Evolutionary conservation across 2,329 filamentous ascomycete genomes (phyloP).

Genomic region (Fusarium aywerte): DNA sequence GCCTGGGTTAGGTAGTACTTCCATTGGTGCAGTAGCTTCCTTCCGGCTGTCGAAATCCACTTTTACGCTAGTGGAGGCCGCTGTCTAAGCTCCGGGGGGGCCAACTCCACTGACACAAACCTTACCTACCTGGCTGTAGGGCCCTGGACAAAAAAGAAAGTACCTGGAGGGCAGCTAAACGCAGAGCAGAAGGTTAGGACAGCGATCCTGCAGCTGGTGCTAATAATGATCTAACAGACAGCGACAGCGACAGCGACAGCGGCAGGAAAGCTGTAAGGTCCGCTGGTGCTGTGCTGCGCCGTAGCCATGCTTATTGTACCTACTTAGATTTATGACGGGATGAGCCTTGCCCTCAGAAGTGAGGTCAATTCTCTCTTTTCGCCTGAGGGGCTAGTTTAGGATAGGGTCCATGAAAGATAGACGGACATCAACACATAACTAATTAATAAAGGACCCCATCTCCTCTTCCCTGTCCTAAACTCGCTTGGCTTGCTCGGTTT

Average conservation of each 20-base stretch:
- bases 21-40: constrained; percentile 16
- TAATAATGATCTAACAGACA: constrained; percentile 1
- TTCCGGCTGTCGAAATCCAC: constrained; percentile 26
- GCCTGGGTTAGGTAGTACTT: background rate
- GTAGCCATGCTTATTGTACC: background rate
- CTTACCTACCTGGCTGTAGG: constrained; percentile 6
- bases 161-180: background rate
- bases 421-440: background rate
- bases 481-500: constrained; percentile 15
- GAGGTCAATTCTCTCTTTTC: constrained; percentile 3
- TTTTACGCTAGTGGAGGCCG: constrained; percentile 34
- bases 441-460: constrained; percentile 35
- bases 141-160: constrained; percentile 7
- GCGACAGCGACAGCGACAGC: too few species aligned
- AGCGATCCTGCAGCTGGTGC: background rate
- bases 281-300: constrained; percentile 5
- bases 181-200: constrained; percentile 3
- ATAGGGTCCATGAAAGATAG: background rate
- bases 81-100: constrained; percentile 5
- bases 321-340: constrained; percentile 4
- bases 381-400: background rate
- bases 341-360: background rate
- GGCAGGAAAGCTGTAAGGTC: background rate
- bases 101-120: constrained; percentile 13
- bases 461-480: constrained; percentile 22